These are phyloP conservation scores for Cordyceps sp. DNA, from an alignment of 2,329 filamentous ascomycete genomes.

Conservation along the genomic window DNA sequence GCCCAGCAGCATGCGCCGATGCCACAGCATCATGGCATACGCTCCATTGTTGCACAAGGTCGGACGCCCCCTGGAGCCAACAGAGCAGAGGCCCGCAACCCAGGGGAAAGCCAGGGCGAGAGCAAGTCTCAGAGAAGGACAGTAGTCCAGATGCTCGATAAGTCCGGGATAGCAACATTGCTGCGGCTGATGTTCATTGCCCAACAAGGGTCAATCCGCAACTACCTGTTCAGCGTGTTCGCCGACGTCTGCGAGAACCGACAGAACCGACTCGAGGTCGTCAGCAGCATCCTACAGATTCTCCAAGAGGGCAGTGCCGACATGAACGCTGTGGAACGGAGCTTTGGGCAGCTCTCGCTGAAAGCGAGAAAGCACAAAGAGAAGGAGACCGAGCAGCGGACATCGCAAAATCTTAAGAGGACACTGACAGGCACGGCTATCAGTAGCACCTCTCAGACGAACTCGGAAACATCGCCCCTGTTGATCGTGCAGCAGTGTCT, in stretches of 20 bases:
- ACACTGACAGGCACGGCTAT: conserved; percentile 43
- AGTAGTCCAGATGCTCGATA: conserved; percentile 93
- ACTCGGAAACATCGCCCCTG: conserved; percentile 80
- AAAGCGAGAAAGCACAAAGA: conserved; percentile 70
- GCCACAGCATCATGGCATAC: conserved; percentile 11
- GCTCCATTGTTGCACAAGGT: conserved; percentile 13
- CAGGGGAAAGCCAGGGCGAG: conserved; percentile 24
- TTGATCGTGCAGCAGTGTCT: conserved; percentile 94
- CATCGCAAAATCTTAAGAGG: conserved; percentile 65
- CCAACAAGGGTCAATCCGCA: conserved; percentile 73
- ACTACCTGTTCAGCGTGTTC: conserved; percentile 72
- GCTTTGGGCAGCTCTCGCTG: conserved; percentile 82
- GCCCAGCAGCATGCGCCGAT: conserved; percentile 21
- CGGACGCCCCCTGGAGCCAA: conserved; percentile 12
- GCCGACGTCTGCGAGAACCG: conserved; percentile 88
- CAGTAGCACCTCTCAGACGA: conserved; percentile 34
- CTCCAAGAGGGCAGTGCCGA: conserved; percentile 91
- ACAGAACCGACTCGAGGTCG: conserved; percentile 87
- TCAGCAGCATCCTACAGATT: conserved; percentile 83
- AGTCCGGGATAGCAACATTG: conserved; percentile 86
- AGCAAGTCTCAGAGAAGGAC: conserved; percentile 60
- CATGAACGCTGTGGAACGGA: conserved; percentile 83
- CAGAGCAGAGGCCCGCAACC: conserved; percentile 7
- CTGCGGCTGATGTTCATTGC: conserved; percentile 97
- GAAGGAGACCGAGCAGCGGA: conserved; percentile 46